Base-by-base conservation (phyloP, 176 grass and related monocot species). In the Oryza coarctata region DNA sequence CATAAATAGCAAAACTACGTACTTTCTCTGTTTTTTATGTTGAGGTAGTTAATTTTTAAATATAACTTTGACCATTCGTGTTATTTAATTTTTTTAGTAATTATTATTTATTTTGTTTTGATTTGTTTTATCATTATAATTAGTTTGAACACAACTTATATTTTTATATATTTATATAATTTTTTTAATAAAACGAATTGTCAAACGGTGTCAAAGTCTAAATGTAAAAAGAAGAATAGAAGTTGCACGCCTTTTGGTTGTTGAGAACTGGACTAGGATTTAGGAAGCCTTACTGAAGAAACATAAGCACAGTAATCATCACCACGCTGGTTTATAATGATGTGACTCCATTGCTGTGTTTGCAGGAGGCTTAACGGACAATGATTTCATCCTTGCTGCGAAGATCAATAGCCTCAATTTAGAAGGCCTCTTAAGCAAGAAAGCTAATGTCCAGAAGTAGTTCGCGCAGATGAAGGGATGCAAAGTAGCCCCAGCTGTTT, bases 371-470 rank as follows among this genome's bases (percentile, higher is more conserved):
- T 89, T 98, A 25, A 98, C 88, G 14, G 89, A 91, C 70, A 95
- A 94, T 73, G 90, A 93, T 75, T 95, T 98, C 87, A 82, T 98
- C 60, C 88, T 98, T 79, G 92, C 92, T 86, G 86, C 92, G 6
- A 93, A 95, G 90, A 98, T 95, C 75, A 92, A 88, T 83, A 71
- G 71, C 32, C 90, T 95, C 32, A 69, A 89, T 9, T 69, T 94
- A 4, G 80, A 90, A 43, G 81, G 83, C 80, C 83, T 93, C 84
- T 75, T 92, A 75, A 91, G 72, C 70, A 97, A 85, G 82, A 93
- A 91, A 88, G 73, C 82, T 66, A 78, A n/a, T 65, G 26, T 75
- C 44, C 35, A 86, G 1, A 36, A 77, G 57, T 61, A 66, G 30
- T n/a, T 77, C 14, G 25, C 2, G 41, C 36, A 68, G n/a, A 52